A percentile compares a stretch with the other conserved stretches of the same genome.
Conservation (phyloP, 2,329 filamentous ascomycete species). For the Fusarium subglutinans region DNA sequence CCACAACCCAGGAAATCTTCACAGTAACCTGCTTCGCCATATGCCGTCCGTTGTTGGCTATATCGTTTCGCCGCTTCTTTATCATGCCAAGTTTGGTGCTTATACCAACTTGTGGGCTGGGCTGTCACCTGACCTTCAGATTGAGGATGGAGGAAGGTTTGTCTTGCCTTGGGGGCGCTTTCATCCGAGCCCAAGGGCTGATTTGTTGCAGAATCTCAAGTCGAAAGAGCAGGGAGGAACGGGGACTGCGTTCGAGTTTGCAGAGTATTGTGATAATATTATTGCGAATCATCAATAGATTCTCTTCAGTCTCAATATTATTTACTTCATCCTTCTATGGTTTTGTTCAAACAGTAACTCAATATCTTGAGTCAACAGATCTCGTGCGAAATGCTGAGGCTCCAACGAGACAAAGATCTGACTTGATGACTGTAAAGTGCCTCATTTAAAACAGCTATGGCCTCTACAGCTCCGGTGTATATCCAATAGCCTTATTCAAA, state of each 20-base stretch:
- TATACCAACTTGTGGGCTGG: constrained; percentile 23
- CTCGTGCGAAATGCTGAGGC: no score
- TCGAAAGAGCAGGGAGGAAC: constrained; percentile 10
- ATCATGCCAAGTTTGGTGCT: constrained; percentile 14
- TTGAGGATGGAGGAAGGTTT: constrained; percentile 24
- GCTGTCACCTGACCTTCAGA: not conserved
- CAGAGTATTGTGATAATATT: constrained; percentile 2
- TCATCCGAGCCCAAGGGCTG: constrained; percentile 2
- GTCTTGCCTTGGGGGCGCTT: constrained; percentile 14
- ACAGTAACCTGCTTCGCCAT: constrained; percentile 14
- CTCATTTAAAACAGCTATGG: fast-evolving
- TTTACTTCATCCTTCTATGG: no score
- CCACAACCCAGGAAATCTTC: constrained; percentile 24
- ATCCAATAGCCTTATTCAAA: constrained; percentile 34
- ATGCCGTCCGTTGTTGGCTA: constrained; percentile 8
- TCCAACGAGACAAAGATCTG: no score
- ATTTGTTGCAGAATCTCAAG: constrained; percentile 13
- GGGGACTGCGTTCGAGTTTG: constrained; percentile 13
- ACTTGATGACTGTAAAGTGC: no score
- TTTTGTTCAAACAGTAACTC: fast-evolving
- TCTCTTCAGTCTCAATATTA: not conserved
- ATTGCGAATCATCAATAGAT: constrained; percentile 1
- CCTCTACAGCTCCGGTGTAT: constrained; percentile 5
- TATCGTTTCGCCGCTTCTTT: not conserved
- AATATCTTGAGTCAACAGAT: no score